Evolutionary conservation across 2,329 filamentous ascomycete genomes (phyloP).

Genomic region (Fusarium dimerum): DNA sequence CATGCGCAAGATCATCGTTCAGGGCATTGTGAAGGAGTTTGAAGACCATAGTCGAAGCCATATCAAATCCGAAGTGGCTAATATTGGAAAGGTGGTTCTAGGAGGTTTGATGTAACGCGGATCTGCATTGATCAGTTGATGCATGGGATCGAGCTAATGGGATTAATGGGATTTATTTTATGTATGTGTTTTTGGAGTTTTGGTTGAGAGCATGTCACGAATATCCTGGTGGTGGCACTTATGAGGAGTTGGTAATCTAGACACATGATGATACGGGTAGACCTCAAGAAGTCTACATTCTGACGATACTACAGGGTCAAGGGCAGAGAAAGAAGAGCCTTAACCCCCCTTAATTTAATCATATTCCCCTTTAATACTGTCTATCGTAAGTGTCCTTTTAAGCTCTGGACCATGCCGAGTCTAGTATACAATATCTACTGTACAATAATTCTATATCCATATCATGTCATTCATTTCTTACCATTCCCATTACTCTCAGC

Average conservation of each 20-base stretch:
- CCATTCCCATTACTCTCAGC: constrained; percentile 9
- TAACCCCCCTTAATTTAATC: too few species aligned
- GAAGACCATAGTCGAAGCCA: constrained; percentile 80
- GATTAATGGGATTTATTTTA: constrained; percentile 1
- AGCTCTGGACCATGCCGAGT: neutral
- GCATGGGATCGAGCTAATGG: neutral
- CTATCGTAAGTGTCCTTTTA: neutral
- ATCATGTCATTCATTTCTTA: constrained; percentile 3
- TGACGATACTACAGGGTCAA: too few species aligned
- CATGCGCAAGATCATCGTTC: constrained; percentile 85
- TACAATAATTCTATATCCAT: constrained; percentile 2
- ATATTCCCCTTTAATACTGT: neutral
- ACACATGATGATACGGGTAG: too few species aligned
- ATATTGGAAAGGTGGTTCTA: constrained; percentile 84
- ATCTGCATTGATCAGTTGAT: neutral
- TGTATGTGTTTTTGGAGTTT: constrained; percentile 19
- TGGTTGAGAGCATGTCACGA: constrained; percentile 15
- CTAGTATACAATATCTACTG: constrained; percentile 14
- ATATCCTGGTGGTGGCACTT: constrained; percentile 22
- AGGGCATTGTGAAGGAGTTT: constrained; percentile 86
- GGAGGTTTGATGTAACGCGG: constrained; percentile 71
- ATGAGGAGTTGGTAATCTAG: constrained; percentile 18
- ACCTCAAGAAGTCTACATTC: too few species aligned
- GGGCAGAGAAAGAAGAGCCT: too few species aligned
- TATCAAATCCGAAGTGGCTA: constrained; percentile 78